Base-by-base conservation (phyloP, 2,329 filamentous ascomycete species). In the Fusarium lateritium region DNA sequence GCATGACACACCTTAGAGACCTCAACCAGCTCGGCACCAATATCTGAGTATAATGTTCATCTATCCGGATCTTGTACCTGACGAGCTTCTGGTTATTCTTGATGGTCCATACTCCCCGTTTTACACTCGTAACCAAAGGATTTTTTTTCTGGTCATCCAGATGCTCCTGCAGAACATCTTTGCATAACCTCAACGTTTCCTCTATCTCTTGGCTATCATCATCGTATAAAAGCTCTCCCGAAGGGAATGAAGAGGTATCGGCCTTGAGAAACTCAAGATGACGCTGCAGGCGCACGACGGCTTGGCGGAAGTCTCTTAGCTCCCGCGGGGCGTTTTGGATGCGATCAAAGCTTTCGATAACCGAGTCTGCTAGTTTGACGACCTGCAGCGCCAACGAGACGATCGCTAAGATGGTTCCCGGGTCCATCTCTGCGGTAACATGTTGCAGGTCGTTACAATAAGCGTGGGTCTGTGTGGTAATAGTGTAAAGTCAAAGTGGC, bases 261-360 rank as follows among this genome's bases (percentile, higher is more conserved):
- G 39, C 34, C 6, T 55, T 36, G n/a, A 64, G 40, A 19, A 42
- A 28, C 40, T 64, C 50, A 13, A 64, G 44, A 39, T 62, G 61
- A 2, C 56, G 61, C 24, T 61, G 50, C 21, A 64, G 56, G 3
- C 61, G 61, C 33, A 51, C 15, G 21, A 42, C 61, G 24, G 56
- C 22, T 26, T 49, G 56, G 17, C 50, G 56, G 33, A 64, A 64
- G 50, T 64, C 61, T 14, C 50, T 46, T 21, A 64, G 31, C 26
- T 64, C 61, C 21, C 38, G 56, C 24, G 61, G 61, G 9, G 61
- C 56, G 28, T 64, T 64, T 46, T 64, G 51, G 19, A 62, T 21
- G 2, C 56, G 40, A 40, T 64, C 61, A 19, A 64, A 64, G 15
- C 17, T 62, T 10, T 60, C 34, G 26, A 61, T 62, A 31, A 61